Percentiles rank a stretch among this genome's conserved stretches.
phyloP scores from a whole-genome alignment of 2,329 filamentous ascomycete genomes.

The Sporothrix brunneoviolacea region DNA sequence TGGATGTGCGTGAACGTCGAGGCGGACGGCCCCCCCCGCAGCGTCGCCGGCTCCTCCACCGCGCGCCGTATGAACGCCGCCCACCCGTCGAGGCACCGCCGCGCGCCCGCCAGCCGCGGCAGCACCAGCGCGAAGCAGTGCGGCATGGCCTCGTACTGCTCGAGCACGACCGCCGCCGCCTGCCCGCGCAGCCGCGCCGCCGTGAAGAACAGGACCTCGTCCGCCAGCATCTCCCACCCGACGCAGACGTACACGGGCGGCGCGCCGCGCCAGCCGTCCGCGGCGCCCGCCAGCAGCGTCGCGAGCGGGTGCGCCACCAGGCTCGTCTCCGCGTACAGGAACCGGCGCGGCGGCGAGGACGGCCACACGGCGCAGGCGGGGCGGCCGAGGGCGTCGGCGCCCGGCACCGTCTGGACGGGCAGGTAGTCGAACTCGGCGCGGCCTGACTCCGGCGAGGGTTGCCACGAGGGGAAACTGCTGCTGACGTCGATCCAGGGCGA shows the following conservation, averaged over 20 bases:
- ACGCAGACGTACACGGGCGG: slow-evolving; percentile 63
- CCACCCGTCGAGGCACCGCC: slow-evolving; percentile 50
- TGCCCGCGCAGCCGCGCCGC: slow-evolving; percentile 43
- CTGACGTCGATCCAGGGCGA: slow-evolving; percentile 69
- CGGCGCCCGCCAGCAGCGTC: slow-evolving; percentile 48
- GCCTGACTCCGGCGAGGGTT: slow-evolving; percentile 29
- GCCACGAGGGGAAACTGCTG: slow-evolving; percentile 52
- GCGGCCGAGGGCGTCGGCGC: slow-evolving; percentile 23
- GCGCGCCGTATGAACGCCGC: slow-evolving; percentile 44
- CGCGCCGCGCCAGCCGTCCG: slow-evolving; percentile 48
- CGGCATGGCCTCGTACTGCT: slow-evolving; percentile 76
- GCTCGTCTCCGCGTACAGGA: slow-evolving; percentile 49
- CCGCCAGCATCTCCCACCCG: slow-evolving; percentile 65
- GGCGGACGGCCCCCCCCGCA: slow-evolving; percentile 19
- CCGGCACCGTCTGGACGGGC: slow-evolving; percentile 32
- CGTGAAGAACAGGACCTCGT: slow-evolving; percentile 59
- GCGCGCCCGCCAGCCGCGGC: slow-evolving; percentile 35
- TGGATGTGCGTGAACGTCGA: slow-evolving; percentile 40
- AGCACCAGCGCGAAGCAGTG: slow-evolving; percentile 63
- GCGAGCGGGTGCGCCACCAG: slow-evolving; percentile 61
- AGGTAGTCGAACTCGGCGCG: slow-evolving; percentile 56
- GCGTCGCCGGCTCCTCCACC: slow-evolving; percentile 16
- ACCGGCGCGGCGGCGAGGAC: slow-evolving; percentile 42
- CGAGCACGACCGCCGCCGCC: slow-evolving; percentile 58
- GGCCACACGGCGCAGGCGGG: slow-evolving; percentile 53